Conservation (phyloP, 164 flowering plant genomes). For the Vitis vinifera region ASM3070453v1 NC_081822.1:10047001-10047500, state of each 20-base stretch:
- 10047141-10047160: conserved; percentile 69
- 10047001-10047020: no score
- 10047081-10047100: not conserved
- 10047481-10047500: not conserved
- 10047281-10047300: no score
- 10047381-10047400: no score
- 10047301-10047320: no score
- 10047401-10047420: no score
- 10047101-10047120: conserved; percentile 44
- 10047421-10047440: no score
- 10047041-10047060: not conserved
- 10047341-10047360: no score
- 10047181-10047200: conserved; percentile 50
- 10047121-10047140: conserved; percentile 55
- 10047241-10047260: no score
- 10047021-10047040: no score
- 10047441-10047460: not conserved
- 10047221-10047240: not conserved
- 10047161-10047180: conserved; percentile 51
- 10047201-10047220: conserved; percentile 18
- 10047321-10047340: no score
- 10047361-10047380: no score
- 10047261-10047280: no score
- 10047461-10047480: not conserved
- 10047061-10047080: not conserved